Evolutionary conservation across 2,329 filamentous ascomycete species (phyloP).

Genomic region (Penicillium sp.): DNA sequence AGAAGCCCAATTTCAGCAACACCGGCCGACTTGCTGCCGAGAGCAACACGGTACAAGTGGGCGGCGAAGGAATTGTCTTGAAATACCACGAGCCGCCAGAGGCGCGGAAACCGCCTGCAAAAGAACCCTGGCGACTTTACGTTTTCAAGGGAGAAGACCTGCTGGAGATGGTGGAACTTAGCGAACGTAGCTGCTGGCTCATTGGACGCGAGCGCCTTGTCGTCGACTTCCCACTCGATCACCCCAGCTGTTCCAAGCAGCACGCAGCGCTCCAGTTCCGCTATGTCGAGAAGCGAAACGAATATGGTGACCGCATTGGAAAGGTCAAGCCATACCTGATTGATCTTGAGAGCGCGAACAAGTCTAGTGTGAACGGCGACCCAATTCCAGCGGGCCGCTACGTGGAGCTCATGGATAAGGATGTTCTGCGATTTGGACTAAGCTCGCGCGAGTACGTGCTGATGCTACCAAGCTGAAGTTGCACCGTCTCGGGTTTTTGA

Average conservation of each 20-base stretch:
- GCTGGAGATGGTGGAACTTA: constrained; percentile 76
- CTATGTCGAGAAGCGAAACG: constrained; percentile 75
- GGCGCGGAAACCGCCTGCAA: constrained; percentile 77
- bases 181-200: constrained; percentile 80
- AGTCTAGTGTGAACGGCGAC: constrained; percentile 77
- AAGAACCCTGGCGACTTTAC: constrained; percentile 82
- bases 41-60: constrained; percentile 70
- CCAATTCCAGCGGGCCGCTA: constrained; percentile 72
- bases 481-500: too few species aligned
- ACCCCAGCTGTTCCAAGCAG: constrained; percentile 91
- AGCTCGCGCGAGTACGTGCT: constrained; percentile 94
- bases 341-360: constrained; percentile 90
- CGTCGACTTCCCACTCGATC: constrained; percentile 78
- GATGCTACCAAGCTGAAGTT: constrained; percentile 60
- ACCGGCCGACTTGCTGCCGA: constrained; percentile 83
- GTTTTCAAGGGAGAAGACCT: constrained; percentile 83
- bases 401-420: constrained; percentile 81
- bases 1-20: constrained; percentile 81
- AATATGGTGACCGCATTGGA: constrained; percentile 79
- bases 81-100: constrained; percentile 97
- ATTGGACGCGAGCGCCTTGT: constrained; percentile 77
- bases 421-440: constrained; percentile 82
- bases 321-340: constrained; percentile 84
- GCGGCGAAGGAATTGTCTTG: constrained; percentile 66
- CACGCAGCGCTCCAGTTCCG: constrained; percentile 95